phyloP scores from a whole-genome alignment of 257 asterid species.

The Jacaranda copaia region DNA sequence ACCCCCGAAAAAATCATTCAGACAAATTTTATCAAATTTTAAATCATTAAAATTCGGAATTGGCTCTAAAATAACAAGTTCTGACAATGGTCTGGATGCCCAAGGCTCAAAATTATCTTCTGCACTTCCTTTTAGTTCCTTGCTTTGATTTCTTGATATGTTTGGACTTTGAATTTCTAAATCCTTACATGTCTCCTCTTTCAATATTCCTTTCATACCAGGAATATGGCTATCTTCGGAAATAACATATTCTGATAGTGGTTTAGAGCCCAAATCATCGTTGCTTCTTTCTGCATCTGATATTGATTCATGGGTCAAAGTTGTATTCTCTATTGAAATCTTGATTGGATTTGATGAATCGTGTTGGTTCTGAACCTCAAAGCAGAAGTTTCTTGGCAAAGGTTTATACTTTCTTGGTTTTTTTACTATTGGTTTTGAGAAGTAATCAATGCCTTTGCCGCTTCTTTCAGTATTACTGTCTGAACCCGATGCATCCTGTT shows the following conservation, averaged over 20 bases:
- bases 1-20: neutral
- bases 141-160: neutral
- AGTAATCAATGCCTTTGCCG: neutral
- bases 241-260: neutral
- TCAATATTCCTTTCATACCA: neutral
- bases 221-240: neutral
- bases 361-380: neutral
- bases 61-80: neutral
- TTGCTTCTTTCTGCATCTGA: neutral
- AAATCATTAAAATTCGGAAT: neutral
- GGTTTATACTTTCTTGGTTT: neutral
- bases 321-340: neutral
- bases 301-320: no score
- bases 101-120: neutral
- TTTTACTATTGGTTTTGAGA: neutral
- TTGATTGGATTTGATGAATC: neutral
- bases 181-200: neutral
- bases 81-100: neutral
- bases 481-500: neutral
- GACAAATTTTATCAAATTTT: neutral
- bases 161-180: neutral
- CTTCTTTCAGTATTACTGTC: neutral
- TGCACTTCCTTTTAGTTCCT: neutral
- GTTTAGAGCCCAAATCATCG: neutral
- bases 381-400: neutral